Base-by-base conservation (phyloP, 1,284 basidiomycete genomes). In the Malassezia brasiliensis region DNA sequence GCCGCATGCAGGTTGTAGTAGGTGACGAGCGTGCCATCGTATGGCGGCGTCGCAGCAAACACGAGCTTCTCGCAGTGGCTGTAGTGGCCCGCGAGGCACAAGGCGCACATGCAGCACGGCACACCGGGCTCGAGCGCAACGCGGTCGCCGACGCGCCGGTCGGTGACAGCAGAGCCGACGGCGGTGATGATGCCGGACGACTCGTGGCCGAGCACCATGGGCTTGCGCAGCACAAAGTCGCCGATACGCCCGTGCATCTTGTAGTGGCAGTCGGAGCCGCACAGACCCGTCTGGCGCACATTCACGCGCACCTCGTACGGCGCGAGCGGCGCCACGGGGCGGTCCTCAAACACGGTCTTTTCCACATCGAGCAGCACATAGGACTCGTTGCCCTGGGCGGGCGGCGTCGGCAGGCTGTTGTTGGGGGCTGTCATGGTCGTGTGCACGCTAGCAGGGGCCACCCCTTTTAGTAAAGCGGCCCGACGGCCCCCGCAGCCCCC, bases 21-120 rank as follows among this genome's bases (percentile, higher is more conserved):
- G 31, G 87, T 83, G 44, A 80, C 81, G 12, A 93, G 81, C 14
- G 90, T 91, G 44, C 90, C 90, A 68, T 91, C 87, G 70, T 85
- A 83, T 0, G 89, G 88, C 49, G 89, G 90, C 10, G 90, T 90
- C 2, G 90, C 88, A 25, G 88, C 88, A 70, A 91, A 89, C 52
- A 82, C 77, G 66, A 90, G 83, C 54, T 88, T 79, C 1, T 83
- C 79, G 75, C 76, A 77, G 48, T 75, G 68, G 60, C 76, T 76
- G 66, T 68, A 70, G 41, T 53, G 39, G 31, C 76, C 76, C 10
- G 64, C 59, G 37, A 75, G 47, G 59, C 76, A 77, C 38, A 63
- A 52, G 5, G 65, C 86, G 79, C 87, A 90, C 44, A 77, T 78
- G 36, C 84, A 82, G 74, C 87, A 85, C 68, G 72, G 77, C 77